Evolutionary conservation across 495 filamentous ascomycete species (phyloP).

Genomic region (Aspergillus homomorphus): DNA sequence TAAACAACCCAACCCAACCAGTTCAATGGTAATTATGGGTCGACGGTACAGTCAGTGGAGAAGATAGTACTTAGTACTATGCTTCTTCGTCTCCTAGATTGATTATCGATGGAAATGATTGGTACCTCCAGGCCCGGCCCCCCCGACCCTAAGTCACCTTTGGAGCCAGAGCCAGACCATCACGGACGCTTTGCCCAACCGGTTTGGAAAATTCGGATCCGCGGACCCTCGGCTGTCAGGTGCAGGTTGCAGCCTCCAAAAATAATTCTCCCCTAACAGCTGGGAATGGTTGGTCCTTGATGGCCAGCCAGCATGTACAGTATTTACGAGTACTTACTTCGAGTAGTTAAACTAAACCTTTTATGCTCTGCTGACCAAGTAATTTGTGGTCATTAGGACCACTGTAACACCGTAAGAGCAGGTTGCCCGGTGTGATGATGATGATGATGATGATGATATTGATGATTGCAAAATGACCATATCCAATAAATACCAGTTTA

Average conservation of each 20-base stretch:
- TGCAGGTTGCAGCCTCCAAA: conserved; percentile 8
- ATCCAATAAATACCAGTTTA: too few relatives aligned
- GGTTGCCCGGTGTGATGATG: background rate
- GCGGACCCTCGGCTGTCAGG: conserved; percentile 7
- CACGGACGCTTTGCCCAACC: conserved; percentile 14
- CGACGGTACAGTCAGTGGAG: too few relatives aligned
- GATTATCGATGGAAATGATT: background rate
- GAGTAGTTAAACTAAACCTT: too few relatives aligned
- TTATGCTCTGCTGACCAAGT: too few relatives aligned
- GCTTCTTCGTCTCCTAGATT: too few relatives aligned
- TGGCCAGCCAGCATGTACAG: background rate
- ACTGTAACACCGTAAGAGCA: background rate
- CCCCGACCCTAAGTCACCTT: background rate
- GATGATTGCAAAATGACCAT: too few relatives aligned
- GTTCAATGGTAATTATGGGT: background rate
- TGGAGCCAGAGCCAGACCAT: background rate
- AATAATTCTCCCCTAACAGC: conserved; percentile 1
- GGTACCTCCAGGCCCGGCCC: background rate
- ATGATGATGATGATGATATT: background rate
- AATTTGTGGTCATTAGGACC: background rate
- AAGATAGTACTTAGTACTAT: too few relatives aligned
- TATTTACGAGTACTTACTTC: background rate
- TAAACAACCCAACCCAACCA: too few relatives aligned
- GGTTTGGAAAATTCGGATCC: conserved; percentile 4
- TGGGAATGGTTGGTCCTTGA: background rate